phyloP scores from a whole-genome alignment of 768 basidiomycete species.

The Chiua virens region DNA sequence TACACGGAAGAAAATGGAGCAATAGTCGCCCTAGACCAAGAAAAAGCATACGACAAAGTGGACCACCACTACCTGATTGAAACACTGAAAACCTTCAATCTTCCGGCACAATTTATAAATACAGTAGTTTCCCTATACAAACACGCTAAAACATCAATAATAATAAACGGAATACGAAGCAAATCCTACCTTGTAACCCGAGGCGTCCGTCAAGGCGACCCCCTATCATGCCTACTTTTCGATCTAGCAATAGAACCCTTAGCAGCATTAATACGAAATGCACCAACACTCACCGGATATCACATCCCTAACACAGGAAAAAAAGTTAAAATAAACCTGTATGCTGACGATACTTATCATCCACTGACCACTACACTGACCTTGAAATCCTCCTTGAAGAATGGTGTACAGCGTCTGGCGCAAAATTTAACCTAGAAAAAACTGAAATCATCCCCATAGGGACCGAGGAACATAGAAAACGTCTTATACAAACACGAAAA shows the following conservation, averaged over 20 bases:
- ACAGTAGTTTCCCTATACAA: too few species aligned
- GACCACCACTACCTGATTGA: slow-evolving; percentile 31
- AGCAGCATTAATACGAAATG: too few species aligned
- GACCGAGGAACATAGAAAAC: background rate
- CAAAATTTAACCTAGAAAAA: background rate
- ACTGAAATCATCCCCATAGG: background rate
- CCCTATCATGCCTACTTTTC: background rate
- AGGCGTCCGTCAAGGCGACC: background rate
- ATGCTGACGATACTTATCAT: background rate
- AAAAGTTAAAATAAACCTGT: background rate
- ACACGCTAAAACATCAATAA: too few species aligned
- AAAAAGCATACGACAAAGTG: too few species aligned
- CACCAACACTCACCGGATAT: too few species aligned
- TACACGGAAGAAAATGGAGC: slow-evolving; percentile 26
- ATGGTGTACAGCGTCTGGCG: background rate
- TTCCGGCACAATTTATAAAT: too few species aligned
- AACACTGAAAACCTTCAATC: too few species aligned
- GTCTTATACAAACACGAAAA: background rate
- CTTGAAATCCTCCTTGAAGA: background rate
- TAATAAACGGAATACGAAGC: too few species aligned
- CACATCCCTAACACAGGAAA: too few species aligned
- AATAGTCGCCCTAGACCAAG: too few species aligned
- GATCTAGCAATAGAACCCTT: too few species aligned
- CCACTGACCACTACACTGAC: background rate
- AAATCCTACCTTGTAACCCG: background rate